These are phyloP conservation scores for Trichopus zeylanicus DNA, from an alignment of 116 monocot genomes.

Conservation along the genomic window DNA sequence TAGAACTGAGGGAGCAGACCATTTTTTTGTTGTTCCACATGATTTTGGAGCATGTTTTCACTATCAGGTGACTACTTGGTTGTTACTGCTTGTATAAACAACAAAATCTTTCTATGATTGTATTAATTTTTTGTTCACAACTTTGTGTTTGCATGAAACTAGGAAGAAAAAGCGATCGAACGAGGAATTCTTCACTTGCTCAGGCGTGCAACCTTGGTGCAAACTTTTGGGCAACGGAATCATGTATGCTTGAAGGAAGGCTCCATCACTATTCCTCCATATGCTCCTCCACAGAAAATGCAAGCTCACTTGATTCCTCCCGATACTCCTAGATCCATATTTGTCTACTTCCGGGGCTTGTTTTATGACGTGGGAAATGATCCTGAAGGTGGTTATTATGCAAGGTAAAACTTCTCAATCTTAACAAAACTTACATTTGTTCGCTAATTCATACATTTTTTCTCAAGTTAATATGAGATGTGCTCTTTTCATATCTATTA, in stretches of 20 bases:
- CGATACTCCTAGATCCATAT: conserved; percentile 88
- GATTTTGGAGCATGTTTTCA: conserved; percentile 89
- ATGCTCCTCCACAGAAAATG: conserved; percentile 98
- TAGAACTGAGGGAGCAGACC: conserved; percentile 82
- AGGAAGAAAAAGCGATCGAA: conserved; percentile 95
- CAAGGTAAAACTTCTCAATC: conserved; percentile 43
- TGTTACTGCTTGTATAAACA: neutral
- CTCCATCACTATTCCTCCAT: conserved; percentile 96
- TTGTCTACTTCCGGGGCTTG: conserved; percentile 89
- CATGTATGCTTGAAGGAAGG: conserved; percentile 92
- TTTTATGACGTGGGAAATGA: conserved; percentile 97
- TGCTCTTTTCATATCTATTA: neutral
- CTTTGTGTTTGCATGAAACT: neutral
- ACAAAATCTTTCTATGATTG: neutral
- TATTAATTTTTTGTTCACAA: neutral
- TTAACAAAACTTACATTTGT: neutral
- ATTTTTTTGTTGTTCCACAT: conserved; percentile 85
- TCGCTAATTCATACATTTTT: too few relatives aligned
- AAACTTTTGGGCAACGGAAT: conserved; percentile 88
- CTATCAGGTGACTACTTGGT: conserved; percentile 42
- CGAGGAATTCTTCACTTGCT: conserved; percentile 85
- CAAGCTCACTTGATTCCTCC: conserved; percentile 89
- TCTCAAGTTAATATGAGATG: too few relatives aligned
- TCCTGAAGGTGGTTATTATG: conserved; percentile 98
- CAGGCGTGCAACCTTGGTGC: conserved; percentile 77